Evolutionary conservation across 2,329 filamentous ascomycete species (phyloP).

Genomic region (Colletotrichum lini): DNA sequence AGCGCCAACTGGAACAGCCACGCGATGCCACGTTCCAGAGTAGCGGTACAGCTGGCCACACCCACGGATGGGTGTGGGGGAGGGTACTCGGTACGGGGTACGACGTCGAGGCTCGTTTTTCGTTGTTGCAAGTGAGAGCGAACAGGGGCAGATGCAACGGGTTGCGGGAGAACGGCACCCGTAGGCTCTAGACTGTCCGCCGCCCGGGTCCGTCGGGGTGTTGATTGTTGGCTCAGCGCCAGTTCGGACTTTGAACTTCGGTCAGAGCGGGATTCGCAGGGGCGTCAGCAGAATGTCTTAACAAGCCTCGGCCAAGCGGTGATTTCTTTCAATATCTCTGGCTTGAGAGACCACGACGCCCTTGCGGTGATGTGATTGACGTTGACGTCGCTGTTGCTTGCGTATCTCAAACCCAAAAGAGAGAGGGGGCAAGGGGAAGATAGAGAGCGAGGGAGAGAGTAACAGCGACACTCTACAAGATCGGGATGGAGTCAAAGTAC

Average conservation of each 20-base stretch:
- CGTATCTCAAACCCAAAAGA: not conserved
- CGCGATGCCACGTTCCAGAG: not conserved
- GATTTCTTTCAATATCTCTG: not conserved
- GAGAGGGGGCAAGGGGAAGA: not conserved
- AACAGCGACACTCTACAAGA: too few relatives aligned
- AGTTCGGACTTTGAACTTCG: not conserved
- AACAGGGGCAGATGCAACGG: conserved; percentile 5
- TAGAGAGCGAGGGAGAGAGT: not conserved
- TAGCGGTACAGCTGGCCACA: not conserved
- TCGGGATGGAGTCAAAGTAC: too few relatives aligned
- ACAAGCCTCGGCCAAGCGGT: conserved; percentile 7
- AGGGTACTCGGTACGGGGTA: not conserved
- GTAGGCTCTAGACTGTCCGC: conserved; percentile 21
- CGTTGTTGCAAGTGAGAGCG: conserved; percentile 8
- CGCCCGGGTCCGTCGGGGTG: conserved; percentile 21
- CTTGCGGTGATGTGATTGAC: conserved; percentile 5
- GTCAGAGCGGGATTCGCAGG: conserved; percentile 12
- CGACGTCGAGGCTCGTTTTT: not conserved
- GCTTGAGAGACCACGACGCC: not conserved
- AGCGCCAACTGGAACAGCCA: conserved; percentile 39
- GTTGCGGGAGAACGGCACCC: not conserved
- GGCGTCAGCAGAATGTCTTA: not conserved
- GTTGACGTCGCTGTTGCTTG: conserved; percentile 3
- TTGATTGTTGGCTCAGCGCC: conserved; percentile 5
- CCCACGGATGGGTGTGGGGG: rapidly evolving